Evolutionary conservation across 202 grass and related monocot genomes (phyloP).

Genomic region (Alloteropsis angusta): DNA sequence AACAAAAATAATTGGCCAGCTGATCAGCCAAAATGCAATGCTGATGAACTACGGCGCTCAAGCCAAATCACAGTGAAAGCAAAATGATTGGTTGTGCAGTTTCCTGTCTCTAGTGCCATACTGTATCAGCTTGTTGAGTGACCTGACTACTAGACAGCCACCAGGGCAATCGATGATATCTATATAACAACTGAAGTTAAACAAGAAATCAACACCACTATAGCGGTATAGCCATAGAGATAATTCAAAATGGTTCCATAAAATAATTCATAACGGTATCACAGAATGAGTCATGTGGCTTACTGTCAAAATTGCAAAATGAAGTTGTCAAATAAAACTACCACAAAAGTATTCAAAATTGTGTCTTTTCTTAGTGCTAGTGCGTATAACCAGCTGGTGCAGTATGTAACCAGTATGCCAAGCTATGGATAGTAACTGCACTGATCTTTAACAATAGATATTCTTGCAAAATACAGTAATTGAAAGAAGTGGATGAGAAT

Average conservation of each 20-base stretch:
- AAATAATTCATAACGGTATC: background rate
- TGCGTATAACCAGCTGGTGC: background rate
- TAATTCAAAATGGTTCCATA: background rate
- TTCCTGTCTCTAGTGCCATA: background rate
- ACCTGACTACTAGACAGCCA: background rate
- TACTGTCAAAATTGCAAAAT: background rate
- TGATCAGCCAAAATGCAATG: background rate
- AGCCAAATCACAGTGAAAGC: background rate
- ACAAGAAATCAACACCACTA: background rate
- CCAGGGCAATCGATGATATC: background rate
- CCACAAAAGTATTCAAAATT: background rate
- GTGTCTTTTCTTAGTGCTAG: background rate
- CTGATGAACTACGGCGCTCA: background rate
- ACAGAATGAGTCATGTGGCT: background rate
- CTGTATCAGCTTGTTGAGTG: background rate
- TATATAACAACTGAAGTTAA: background rate
- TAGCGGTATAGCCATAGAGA: background rate
- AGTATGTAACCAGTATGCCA: too few species aligned
- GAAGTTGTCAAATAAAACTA: background rate
- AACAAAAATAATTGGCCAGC: background rate
- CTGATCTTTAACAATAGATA: background rate
- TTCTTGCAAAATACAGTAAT: background rate
- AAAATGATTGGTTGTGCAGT: background rate
- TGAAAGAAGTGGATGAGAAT: slow-evolving; percentile 10
- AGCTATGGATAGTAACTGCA: background rate